Evolutionary conservation across 2,329 filamentous ascomycete species (phyloP), one percentile per base, ranked within the genome.

Genomic region (Chaetomium sp.): DNA sequence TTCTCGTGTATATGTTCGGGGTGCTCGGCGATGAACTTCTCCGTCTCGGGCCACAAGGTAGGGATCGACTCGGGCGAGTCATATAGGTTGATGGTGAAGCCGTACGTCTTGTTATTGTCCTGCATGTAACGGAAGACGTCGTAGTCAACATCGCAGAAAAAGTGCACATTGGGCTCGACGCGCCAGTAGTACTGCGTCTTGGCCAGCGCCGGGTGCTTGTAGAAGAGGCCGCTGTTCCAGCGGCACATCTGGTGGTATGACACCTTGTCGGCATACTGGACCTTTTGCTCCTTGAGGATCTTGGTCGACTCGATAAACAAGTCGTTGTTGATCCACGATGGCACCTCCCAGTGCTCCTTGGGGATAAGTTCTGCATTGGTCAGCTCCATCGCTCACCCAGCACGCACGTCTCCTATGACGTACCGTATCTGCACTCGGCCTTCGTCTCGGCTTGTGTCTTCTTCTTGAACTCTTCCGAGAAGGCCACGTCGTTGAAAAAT

Each of bases 211-310:
- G 93, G 92, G 78, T 99, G 95, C 75, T 95, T 93, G 83, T 97
- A 97, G 83, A 99, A 99, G 78, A 98, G 84, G 74, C 95, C 95
- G 74, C 91, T 96, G 81, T 99, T 99, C 95, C 95, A 99, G 63
- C 95, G 89, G 76, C 95, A 99, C 95, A 99, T 99, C 76, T 98
- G 91, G 78, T 98, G 94, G 80, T 99, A 99, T 57, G 93, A 97
- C 61, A 91, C 79, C 83, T 91, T 91, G 71, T 88, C 85, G 73
- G 91, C 92, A 77, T 99, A 99, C 76, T 98, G 94, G 51, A 99
- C 92, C 10, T 90, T 85, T 73, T 94, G 86, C 75, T 95, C 90
- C 73, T 91, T 83, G 63, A 99, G 85, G 9, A 96, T 86, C 74
- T 91, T 86, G 66, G 92, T 88, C 29, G 93, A 97, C 76, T 96